These are phyloP conservation scores for Exophiala viscosa DNA, from an alignment of 2,329 filamentous ascomycete species.

Conservation along the genomic window DNA sequence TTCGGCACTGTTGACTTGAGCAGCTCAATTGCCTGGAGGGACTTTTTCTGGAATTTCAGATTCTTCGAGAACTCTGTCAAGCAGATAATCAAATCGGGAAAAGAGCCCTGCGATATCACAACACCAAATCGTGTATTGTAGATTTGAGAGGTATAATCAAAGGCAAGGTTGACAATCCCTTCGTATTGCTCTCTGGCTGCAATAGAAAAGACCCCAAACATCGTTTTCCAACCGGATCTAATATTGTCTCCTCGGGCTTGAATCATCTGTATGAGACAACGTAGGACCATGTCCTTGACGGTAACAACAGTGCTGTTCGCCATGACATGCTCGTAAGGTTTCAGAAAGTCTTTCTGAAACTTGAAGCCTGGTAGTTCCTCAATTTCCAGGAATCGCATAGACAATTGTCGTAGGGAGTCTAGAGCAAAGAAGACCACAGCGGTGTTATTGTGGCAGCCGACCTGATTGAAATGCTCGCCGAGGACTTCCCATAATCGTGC, in stretches of 20 bases:
- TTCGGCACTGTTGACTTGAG: constrained; percentile 89
- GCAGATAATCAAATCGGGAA: constrained; percentile 93
- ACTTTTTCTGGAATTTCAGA: constrained; percentile 97
- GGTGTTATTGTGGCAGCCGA: constrained; percentile 94
- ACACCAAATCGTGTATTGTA: constrained; percentile 95
- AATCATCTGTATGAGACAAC: constrained; percentile 98
- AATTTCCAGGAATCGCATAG: constrained; percentile 98
- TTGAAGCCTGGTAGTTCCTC: constrained; percentile 98
- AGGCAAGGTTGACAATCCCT: constrained; percentile 92
- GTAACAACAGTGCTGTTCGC: constrained; percentile 84
- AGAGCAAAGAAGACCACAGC: constrained; percentile 96
- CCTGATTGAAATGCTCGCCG: constrained; percentile 97
- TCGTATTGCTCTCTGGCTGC: constrained; percentile 91
- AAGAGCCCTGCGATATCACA: constrained; percentile 92
- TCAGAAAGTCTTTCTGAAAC: constrained; percentile 98
- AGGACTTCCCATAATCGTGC: constrained; percentile 95
- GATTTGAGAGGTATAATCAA: constrained; percentile 92
- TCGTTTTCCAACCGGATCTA: constrained; percentile 94
- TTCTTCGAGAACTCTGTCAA: constrained; percentile 99
- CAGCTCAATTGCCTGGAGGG: constrained; percentile 88
- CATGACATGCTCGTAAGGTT: constrained; percentile 97
- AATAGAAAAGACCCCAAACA: constrained; percentile 98
- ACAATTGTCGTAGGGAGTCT: constrained; percentile 89
- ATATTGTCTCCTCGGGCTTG: constrained; percentile 96
- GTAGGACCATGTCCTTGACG: constrained; percentile 95